Evolutionary conservation across 2,329 filamentous ascomycete genomes (phyloP), one percentile per base, ranked within the genome.

Genomic region (Cadophora sp.): DNA sequence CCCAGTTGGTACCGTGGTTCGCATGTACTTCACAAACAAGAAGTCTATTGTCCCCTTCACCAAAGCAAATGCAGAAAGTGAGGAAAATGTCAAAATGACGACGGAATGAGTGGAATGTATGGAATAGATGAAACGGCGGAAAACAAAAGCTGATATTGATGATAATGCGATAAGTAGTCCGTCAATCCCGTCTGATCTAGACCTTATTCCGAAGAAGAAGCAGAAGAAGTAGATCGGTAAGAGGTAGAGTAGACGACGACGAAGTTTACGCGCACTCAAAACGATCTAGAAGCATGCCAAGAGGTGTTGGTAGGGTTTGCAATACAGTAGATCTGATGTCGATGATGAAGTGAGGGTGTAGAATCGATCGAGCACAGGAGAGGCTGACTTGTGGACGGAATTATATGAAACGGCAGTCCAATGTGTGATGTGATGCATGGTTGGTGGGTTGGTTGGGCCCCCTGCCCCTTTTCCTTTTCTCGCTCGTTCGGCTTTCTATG

Each of bases 361-460:
- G 56, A 58, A n/a, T 59, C 22, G 56, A 59, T n/a, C n/a, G n/a
- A n/a, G n/a, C n/a, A n/a, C 29, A 12, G 31, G 22, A 2, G 22
- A 22, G 2, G 34, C 12, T 59, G 56, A 43, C n/a, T 43, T 27
- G 56, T 27, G 34, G 31, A 59, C 31, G 56, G 56, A 43, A 37
- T 19, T 59, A 37, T 59, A 16, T 59, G 56, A 59, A 59, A 59
- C 31, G 24, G 31, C 56, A 43, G 31, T 59, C 56, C 34, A 40
- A 40, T 40, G 51, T 31, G 56, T 40, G 56, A 59, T 59, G 31
- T 59, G 56, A 59, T 59, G 56, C 56, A 59, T 59, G 56, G 56
- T 59, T 59, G 56, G 56, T n/a, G n/a, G n/a, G n/a, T n/a, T n/a
- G n/a, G n/a, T n/a, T n/a, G n/a, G n/a, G n/a, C n/a, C n/a, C n/a